These are phyloP conservation scores for Fusarium graminum DNA, from an alignment of 2,329 filamentous ascomycete species.

Conservation along the genomic window DNA sequence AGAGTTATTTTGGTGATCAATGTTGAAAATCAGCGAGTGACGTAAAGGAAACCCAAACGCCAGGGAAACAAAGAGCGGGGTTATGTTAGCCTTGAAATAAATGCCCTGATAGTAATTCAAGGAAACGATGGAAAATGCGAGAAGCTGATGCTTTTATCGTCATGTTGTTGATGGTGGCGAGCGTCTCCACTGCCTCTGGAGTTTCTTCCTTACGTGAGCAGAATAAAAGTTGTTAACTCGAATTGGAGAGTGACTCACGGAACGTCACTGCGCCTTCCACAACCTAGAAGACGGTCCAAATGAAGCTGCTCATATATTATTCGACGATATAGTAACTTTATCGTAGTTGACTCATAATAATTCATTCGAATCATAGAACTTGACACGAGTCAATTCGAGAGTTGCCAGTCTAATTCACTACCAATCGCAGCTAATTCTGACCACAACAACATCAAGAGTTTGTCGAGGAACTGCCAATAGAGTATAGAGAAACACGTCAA, in stretches of 20 bases:
- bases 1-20: constrained; percentile 14
- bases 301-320: constrained; percentile 3
- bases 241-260: constrained; percentile 41
- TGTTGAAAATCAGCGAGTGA: constrained; percentile 7
- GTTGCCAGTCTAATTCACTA: constrained; percentile 6
- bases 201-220: constrained; percentile 38
- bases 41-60: constrained; percentile 29
- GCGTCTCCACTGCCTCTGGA: constrained; percentile 32
- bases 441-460: neutral
- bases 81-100: neutral
- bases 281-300: neutral
- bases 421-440: neutral
- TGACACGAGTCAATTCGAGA: constrained; percentile 17
- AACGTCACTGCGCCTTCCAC: constrained; percentile 24
- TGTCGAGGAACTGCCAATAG: neutral
- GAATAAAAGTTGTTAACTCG: constrained; percentile 19
- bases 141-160: constrained; percentile 36
- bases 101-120: neutral
- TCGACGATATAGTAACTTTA: neutral
- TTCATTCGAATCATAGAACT: neutral
- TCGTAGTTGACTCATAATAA: constrained; percentile 27
- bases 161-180: constrained; percentile 33
- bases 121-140: neutral
- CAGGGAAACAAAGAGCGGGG: constrained; percentile 7
- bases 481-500: neutral